A percentile compares a stretch with the other conserved stretches of the same genome.
Evolutionary conservation across 2,329 filamentous ascomycete genomes (phyloP).

Genomic region (Blumeria hordei): DNA sequence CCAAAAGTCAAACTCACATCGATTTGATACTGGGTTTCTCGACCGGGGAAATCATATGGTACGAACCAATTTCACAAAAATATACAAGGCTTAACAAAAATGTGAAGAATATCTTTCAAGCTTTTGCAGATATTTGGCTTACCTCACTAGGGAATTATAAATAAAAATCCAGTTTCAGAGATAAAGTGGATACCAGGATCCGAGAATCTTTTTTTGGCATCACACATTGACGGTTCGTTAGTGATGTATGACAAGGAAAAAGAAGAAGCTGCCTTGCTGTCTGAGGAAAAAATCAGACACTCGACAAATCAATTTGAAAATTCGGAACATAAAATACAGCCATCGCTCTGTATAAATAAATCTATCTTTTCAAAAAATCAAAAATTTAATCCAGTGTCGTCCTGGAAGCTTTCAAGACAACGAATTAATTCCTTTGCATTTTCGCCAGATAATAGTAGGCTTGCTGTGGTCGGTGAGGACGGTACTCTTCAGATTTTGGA

Average conservation of each 20-base stretch:
- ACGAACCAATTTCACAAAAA: constrained; percentile 86
- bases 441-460: constrained; percentile 64
- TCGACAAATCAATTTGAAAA: constrained; percentile 12
- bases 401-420: constrained; percentile 81
- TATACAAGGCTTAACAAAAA: constrained; percentile 96
- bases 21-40: constrained; percentile 93
- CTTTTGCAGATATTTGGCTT: constrained; percentile 3
- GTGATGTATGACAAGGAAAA: constrained; percentile 97
- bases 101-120: constrained; percentile 20
- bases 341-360: constrained; percentile 51
- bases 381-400: constrained; percentile 74
- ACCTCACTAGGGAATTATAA: constrained; percentile 50
- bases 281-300: constrained; percentile 31
- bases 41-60: constrained; percentile 94
- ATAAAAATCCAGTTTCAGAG: constrained; percentile 59
- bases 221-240: constrained; percentile 74
- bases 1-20: constrained; percentile 56
- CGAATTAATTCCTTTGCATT: constrained; percentile 80
- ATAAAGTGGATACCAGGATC: constrained; percentile 89
- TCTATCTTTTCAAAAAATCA: constrained; percentile 88
- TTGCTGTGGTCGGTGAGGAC: constrained; percentile 81
- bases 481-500: constrained; percentile 77
- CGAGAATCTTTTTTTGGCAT: constrained; percentile 76
- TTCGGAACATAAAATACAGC: constrained; percentile 10
- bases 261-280: constrained; percentile 57